These are phyloP conservation scores for Quercus engelmannii DNA, from an alignment of 306 rosid species.

Conservation along the genomic window DNA sequence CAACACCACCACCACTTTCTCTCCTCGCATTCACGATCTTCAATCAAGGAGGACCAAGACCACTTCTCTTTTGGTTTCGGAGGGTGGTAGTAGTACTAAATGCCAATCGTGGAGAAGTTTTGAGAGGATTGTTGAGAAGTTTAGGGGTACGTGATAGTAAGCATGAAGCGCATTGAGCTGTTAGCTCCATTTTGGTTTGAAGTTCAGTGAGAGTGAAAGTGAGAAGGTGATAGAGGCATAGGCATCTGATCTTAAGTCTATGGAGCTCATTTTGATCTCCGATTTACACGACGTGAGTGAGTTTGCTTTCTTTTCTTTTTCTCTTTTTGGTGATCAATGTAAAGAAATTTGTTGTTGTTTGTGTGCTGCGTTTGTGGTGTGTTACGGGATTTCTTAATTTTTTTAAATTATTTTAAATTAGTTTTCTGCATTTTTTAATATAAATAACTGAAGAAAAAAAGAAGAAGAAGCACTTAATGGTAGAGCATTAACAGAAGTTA, in stretches of 20 bases:
- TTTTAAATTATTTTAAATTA: no score
- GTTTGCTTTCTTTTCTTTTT: no score
- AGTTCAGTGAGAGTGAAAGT: background rate
- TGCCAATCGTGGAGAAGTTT: background rate
- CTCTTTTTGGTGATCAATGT: no score
- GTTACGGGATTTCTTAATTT: no score
- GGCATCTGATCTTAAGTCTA: background rate
- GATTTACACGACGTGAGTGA: no score
- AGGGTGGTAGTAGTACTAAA: background rate
- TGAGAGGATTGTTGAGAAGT: background rate
- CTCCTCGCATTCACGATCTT: conserved; percentile 11
- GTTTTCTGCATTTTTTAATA: no score
- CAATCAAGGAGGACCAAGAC: background rate
- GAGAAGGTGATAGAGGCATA: background rate
- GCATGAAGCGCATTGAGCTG: conserved; percentile 2
- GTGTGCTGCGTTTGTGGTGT: no score
- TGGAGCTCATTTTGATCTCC: background rate
- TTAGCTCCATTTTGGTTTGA: conserved; percentile 12
- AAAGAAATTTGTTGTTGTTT: no score
- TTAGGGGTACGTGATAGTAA: background rate
- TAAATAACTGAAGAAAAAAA: no score
- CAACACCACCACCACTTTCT: conserved; percentile 1
- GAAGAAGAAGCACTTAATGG: no score
- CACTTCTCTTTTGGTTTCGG: background rate
- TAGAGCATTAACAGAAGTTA: no score